Evolutionary conservation across 305 asterid species (phyloP).

Genomic region (Fraxinus velutina): DNA sequence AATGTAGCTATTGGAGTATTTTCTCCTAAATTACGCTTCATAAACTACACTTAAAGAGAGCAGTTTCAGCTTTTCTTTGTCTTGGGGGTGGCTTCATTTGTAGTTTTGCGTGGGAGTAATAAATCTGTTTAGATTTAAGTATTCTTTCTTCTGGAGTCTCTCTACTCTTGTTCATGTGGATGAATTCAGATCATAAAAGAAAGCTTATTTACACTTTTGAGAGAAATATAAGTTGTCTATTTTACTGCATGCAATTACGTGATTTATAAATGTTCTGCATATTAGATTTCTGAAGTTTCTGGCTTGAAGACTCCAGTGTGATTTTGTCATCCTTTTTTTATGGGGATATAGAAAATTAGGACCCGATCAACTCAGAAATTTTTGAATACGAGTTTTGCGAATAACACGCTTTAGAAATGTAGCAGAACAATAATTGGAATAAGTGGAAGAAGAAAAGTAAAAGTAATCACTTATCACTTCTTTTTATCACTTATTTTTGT

Average conservation of each 20-base stretch:
- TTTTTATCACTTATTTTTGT: background rate
- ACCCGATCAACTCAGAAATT: background rate
- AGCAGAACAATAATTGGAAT: background rate
- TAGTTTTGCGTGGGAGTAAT: conserved; percentile 36
- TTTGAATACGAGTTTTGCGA: background rate
- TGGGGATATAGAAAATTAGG: background rate
- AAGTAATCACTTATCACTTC: background rate
- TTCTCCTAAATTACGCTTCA: conserved; percentile 24
- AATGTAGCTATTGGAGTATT: conserved; percentile 23
- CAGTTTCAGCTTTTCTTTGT: conserved; percentile 26
- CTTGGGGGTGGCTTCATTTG: conserved; percentile 28
- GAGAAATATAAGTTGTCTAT: background rate
- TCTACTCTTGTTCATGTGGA: background rate
- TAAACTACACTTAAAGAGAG: conserved; percentile 43
- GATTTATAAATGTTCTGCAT: background rate
- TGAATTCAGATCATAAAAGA: background rate
- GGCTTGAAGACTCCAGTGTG: background rate
- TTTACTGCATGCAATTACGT: background rate
- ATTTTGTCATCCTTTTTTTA: too few species aligned
- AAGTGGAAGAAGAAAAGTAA: background rate
- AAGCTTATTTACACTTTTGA: background rate
- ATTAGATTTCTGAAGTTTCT: background rate
- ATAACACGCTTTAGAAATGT: too few species aligned
- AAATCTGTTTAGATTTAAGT: conserved; percentile 24
- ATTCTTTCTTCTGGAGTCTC: background rate